Evolutionary conservation across 2,329 filamentous ascomycete genomes (phyloP).

Genomic region (Hirsutella thompsonii): DNA sequence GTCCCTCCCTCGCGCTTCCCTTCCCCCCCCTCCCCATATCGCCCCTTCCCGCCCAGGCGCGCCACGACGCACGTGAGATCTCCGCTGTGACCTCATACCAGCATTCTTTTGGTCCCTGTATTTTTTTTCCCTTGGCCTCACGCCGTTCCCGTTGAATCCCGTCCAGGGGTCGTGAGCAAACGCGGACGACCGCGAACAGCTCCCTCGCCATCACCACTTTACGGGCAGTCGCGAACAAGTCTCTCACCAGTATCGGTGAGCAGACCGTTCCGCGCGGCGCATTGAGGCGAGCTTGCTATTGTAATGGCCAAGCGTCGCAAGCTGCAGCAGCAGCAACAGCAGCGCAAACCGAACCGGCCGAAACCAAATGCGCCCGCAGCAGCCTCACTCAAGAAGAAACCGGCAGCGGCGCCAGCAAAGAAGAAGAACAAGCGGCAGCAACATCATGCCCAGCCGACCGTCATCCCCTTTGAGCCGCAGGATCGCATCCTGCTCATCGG

Average conservation of each 20-base stretch:
- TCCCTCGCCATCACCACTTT: too few species aligned
- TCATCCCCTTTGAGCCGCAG: conserved; percentile 53
- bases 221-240: too few species aligned
- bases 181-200: too few species aligned
- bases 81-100: not conserved
- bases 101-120: too few species aligned
- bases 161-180: too few species aligned
- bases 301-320: conserved; percentile 7
- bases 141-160: too few species aligned
- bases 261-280: too few species aligned
- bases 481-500: conserved; percentile 65
- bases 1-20: not conserved
- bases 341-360: conserved; percentile 3
- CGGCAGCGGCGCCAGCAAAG: too few species aligned
- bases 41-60: not conserved
- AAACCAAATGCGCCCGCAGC: conserved; percentile 6
- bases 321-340: conserved; percentile 2
- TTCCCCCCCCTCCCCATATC: not conserved
- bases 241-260: too few species aligned
- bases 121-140: not conserved
- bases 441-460: conserved; percentile 29
- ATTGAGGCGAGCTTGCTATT: too few species aligned
- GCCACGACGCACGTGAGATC: not conserved
- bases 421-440: conserved; percentile 8
- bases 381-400: conserved; percentile 4